Conservation (phyloP, 23 red algal genomes). For the Gracilaria domingensis region DNA sequence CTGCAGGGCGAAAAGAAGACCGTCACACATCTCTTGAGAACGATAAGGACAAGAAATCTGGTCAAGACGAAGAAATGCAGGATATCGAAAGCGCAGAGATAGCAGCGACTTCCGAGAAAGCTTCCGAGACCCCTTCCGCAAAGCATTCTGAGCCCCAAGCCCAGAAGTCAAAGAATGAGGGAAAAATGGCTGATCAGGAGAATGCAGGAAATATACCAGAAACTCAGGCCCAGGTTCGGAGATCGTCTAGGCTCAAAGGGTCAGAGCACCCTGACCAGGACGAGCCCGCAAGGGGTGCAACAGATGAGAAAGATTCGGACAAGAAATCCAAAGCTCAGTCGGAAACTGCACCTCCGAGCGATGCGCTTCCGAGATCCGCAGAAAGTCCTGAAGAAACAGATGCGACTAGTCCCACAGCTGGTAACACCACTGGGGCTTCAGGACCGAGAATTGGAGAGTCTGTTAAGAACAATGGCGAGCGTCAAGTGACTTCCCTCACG, state of each 20-base stretch:
- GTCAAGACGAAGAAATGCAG: background rate
- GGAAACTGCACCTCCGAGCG: background rate
- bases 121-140: background rate
- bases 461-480: background rate
- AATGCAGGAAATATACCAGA: background rate
- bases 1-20: background rate
- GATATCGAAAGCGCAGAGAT: background rate
- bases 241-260: constrained; percentile 12
- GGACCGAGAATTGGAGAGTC: background rate
- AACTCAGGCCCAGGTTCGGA: constrained; percentile 6
- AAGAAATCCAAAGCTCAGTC: background rate
- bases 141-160: background rate
- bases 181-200: background rate
- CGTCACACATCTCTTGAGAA: background rate
- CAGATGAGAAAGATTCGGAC: background rate
- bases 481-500: no score
- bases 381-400: background rate
- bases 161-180: background rate
- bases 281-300: background rate
- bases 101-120: background rate
- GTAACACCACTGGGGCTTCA: background rate
- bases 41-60: no score
- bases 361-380: background rate
- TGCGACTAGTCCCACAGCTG: background rate
- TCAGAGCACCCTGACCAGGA: background rate